Evolutionary conservation across 805 yeast genomes (phyloP).

Genomic region (Wickerhamiella shivajii): DNA sequence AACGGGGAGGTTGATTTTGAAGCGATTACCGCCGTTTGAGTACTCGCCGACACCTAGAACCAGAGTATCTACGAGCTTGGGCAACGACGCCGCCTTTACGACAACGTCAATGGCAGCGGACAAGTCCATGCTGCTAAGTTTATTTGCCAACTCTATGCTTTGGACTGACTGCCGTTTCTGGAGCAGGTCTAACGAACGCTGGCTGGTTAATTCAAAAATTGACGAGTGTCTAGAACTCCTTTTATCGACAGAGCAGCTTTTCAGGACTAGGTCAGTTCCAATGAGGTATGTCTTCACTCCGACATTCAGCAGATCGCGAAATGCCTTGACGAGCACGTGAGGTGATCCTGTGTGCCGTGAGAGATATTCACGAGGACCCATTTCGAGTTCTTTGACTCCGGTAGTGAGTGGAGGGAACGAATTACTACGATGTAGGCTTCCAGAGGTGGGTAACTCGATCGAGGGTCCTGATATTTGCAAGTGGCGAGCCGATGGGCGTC

Average conservation of each 20-base stretch:
- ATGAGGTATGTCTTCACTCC: slow-evolving; percentile 44
- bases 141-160: slow-evolving; percentile 9
- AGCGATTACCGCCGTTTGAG: slow-evolving; percentile 22
- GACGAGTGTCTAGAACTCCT: slow-evolving; percentile 31
- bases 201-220: slow-evolving; percentile 32
- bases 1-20: slow-evolving; percentile 48
- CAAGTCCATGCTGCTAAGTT: slow-evolving; percentile 1
- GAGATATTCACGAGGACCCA: slow-evolving; percentile 25
- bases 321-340: slow-evolving; percentile 38
- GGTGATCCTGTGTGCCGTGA: slow-evolving; percentile 22
- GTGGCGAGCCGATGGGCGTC: not conserved
- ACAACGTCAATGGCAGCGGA: slow-evolving; percentile 30
- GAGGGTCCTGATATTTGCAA: slow-evolving; percentile 7
- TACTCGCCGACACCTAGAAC: slow-evolving; percentile 57
- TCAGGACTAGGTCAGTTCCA: slow-evolving; percentile 43
- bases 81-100: slow-evolving; percentile 56
- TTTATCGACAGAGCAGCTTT: slow-evolving; percentile 32
- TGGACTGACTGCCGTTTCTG: slow-evolving; percentile 10
- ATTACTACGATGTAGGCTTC: slow-evolving; percentile 19
- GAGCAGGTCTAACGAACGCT: slow-evolving; percentile 16
- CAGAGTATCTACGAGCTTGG: slow-evolving; percentile 62
- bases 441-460: slow-evolving; percentile 6
- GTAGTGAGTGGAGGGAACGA: slow-evolving; percentile 31
- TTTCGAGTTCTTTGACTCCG: slow-evolving; percentile 34
- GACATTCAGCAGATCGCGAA: slow-evolving; percentile 50